phyloP scores from a whole-genome alignment of 441 rosid species.

The Mallotus repandus region DNA sequence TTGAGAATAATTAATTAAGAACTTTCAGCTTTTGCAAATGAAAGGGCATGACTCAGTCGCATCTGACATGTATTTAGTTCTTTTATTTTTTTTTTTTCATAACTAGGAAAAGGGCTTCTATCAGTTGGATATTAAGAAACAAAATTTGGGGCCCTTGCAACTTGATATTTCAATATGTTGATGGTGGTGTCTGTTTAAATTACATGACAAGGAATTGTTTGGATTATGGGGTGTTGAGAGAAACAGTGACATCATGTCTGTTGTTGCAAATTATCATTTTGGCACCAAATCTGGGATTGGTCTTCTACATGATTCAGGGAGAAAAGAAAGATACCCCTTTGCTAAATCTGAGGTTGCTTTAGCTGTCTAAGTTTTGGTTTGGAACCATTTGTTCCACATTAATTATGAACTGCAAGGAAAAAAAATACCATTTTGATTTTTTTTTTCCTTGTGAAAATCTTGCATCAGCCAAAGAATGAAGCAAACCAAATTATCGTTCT shows the following conservation, averaged over 20 bases:
- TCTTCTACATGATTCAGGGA: no score
- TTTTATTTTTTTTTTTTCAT: background rate
- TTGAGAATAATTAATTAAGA: background rate
- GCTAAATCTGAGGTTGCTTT: background rate
- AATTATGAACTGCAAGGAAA: no score
- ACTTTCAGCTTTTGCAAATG: background rate
- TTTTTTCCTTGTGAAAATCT: no score
- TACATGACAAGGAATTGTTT: background rate
- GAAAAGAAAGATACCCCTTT: background rate
- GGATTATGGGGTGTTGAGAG: background rate
- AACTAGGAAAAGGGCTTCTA: background rate
- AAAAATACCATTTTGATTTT: no score
- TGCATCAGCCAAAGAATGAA: no score
- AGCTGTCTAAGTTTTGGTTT: background rate
- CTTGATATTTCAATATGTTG: background rate
- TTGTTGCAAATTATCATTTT: background rate
- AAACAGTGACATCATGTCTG: background rate
- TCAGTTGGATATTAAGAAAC: background rate
- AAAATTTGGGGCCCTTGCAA: background rate
- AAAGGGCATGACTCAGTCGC: background rate
- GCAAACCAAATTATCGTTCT: no score
- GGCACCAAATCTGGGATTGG: background rate
- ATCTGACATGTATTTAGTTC: background rate
- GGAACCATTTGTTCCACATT: background rate
- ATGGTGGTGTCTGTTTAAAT: background rate